Base-by-base conservation (phyloP, 305 asterid genomes). In the Ruellia speciosa region DNA sequence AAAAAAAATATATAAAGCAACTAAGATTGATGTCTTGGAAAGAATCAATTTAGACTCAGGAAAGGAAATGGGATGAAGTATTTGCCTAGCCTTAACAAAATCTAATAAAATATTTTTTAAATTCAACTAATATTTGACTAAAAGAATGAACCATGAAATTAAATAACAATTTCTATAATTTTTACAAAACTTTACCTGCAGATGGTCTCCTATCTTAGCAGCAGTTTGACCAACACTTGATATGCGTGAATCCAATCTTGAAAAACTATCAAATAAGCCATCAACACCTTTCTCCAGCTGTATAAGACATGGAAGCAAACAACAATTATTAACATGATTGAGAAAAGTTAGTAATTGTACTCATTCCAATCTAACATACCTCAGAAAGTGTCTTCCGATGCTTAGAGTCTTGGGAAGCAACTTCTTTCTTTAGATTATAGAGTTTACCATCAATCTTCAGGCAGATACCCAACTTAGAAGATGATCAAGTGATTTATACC, bases 181-280 rank as follows among this genome's bases (percentile, higher is more conserved):
- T 60, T 52, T 28, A 52, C 37, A 46, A 28, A 56, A 50, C 46
- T 59, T 73, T 73, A 92, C 97, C 95, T 86, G 97, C 65, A 92
- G 78, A 78, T 86, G 99, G 73, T 92, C 99, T 31, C 97, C 99
- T 15, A 92, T 92, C 83, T 92, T 92, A 52, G 99, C 97, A 63
- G 99, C 97, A 60, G 99, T 92, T 80, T 92, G 99, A 28, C 99
- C 99, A 69, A 92, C 97, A 72, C 96, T 88, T 39, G 97, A 92
- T 76, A 88, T 92, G 34, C 99, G 99, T 34, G 94, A 79, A 81
- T 92, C 99, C 75, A 92, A 71, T 78, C 97, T 77, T 43, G 97
- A 88, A 52, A 92, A 92, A 79, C 97, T 92, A 66, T 69, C 83
- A 77, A 88, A 88, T 78, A 92, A 81, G 75, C 95, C 96, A 70